Conservation (phyloP, 2,329 filamentous ascomycete species). For the Fusarium luffae region DNA sequence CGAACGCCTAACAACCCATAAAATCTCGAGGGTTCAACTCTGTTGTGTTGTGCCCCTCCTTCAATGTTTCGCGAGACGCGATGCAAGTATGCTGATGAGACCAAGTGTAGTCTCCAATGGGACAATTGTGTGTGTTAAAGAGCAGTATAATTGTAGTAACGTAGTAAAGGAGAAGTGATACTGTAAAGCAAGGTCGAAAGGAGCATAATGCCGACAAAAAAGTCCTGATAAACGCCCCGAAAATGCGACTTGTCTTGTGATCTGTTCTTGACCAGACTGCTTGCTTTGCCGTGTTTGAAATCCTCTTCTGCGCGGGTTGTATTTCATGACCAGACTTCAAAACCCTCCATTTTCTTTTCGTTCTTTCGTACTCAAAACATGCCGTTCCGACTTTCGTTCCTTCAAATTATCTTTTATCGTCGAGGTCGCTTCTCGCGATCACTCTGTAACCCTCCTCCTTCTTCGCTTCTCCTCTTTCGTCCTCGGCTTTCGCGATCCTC, state of each 20-base stretch:
- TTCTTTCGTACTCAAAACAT: constrained; percentile 36
- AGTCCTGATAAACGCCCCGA: constrained; percentile 38
- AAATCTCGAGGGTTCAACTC: background rate
- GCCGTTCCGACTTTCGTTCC: constrained; percentile 16
- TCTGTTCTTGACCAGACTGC: constrained; percentile 24
- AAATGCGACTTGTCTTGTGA: constrained; percentile 38
- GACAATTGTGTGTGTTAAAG: constrained; percentile 28
- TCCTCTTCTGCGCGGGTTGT: constrained; percentile 25
- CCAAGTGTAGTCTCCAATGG: constrained; percentile 11
- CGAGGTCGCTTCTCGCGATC: constrained; percentile 67
- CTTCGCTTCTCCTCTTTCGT: constrained; percentile 59
- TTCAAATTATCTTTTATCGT: constrained; percentile 50
- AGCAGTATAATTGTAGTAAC: constrained; percentile 42
- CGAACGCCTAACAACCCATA: constrained; percentile 3
- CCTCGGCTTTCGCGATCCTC: constrained; percentile 53
- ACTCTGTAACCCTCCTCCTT: constrained; percentile 53
- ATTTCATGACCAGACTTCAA: constrained; percentile 23
- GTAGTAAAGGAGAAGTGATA: constrained; percentile 40
- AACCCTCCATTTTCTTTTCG: constrained; percentile 3
- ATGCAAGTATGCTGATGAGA: constrained; percentile 18
- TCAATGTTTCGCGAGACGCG: background rate
- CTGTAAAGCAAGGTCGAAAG: constrained; percentile 38
- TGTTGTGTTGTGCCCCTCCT: background rate
- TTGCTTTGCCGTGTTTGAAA: constrained; percentile 30
- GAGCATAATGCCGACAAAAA: constrained; percentile 32